These are phyloP conservation scores for Penicillium sp. DNA, from an alignment of 2,329 filamentous ascomycete species.

Conservation along the genomic window DNA sequence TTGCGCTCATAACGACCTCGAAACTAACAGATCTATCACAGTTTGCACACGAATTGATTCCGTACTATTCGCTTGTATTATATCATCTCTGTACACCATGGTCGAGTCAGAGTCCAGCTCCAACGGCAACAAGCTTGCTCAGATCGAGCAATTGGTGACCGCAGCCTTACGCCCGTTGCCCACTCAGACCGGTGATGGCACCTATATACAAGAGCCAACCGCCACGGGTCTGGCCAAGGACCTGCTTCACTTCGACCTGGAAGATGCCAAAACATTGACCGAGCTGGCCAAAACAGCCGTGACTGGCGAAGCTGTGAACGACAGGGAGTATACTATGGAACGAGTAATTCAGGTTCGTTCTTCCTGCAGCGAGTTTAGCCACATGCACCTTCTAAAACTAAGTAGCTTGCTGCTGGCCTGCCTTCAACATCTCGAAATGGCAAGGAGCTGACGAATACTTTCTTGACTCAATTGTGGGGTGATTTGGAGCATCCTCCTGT, in stretches of 20 bases:
- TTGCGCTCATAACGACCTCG: neutral
- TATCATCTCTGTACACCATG: conserved; percentile 17
- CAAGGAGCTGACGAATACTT: conserved; percentile 46
- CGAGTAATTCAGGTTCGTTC: conserved; percentile 47
- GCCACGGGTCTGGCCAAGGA: conserved; percentile 43
- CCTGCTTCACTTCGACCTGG: conserved; percentile 47
- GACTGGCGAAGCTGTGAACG: conserved; percentile 55
- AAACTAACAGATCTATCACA: neutral
- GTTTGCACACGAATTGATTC: neutral
- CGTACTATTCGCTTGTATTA: neutral
- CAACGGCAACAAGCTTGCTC: conserved; percentile 37
- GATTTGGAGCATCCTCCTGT: conserved; percentile 55
- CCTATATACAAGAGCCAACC: conserved; percentile 36
- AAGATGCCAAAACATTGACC: conserved; percentile 42
- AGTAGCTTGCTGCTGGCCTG: conserved; percentile 38
- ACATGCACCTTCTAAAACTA: conserved; percentile 1
- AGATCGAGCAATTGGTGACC: conserved; percentile 40
- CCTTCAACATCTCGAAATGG: conserved; percentile 36
- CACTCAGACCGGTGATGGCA: conserved; percentile 41
- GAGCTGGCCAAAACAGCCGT: conserved; percentile 42
- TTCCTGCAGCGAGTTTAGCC: neutral
- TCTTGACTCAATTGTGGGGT: conserved; percentile 54
- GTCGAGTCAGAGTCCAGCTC: conserved; percentile 18
- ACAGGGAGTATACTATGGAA: conserved; percentile 62
- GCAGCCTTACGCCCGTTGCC: conserved; percentile 44